Conservation (phyloP, 768 basidiomycete genomes). For the Hygrocybe punicea region DNA sequence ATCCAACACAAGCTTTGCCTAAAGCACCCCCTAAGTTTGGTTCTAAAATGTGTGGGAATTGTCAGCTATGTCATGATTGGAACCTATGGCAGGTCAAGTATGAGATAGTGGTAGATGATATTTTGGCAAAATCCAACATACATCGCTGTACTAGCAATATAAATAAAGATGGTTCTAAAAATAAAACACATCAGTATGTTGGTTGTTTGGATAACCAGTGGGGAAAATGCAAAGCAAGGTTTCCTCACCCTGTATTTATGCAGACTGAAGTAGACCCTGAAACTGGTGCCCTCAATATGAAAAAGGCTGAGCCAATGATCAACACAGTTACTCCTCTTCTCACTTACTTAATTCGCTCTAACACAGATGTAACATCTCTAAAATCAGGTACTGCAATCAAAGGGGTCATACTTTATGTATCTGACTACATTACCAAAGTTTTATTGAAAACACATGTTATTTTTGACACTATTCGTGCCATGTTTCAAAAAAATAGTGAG, state of each 20-base stretch:
- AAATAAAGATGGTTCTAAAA: slow-evolving; percentile 29
- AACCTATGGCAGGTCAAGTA: slow-evolving; percentile 14
- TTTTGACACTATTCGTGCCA: slow-evolving; percentile 25
- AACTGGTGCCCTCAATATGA: slow-evolving; percentile 24
- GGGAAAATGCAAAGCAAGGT: slow-evolving; percentile 30
- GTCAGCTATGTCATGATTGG: slow-evolving; percentile 22
- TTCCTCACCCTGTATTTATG: slow-evolving; percentile 26
- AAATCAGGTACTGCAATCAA: slow-evolving; percentile 7
- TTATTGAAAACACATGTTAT: slow-evolving; percentile 25
- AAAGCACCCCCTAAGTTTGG: slow-evolving; percentile 16
- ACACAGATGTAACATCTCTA: too few relatives aligned
- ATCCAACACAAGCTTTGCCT: slow-evolving; percentile 26
- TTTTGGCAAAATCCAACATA: slow-evolving; percentile 15
- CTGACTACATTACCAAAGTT: slow-evolving; percentile 30
- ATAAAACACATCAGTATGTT: slow-evolving; percentile 8
- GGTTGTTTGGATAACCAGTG: slow-evolving; percentile 28
- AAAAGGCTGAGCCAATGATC: slow-evolving; percentile 30
- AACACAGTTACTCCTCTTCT: too few relatives aligned
- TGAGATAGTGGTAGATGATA: slow-evolving; percentile 16
- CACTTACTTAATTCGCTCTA: too few relatives aligned
- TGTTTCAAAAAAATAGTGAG: slow-evolving; percentile 23
- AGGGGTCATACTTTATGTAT: slow-evolving; percentile 28
- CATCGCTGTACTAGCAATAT: slow-evolving; percentile 18
- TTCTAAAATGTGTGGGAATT: slow-evolving; percentile 28
- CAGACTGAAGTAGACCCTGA: slow-evolving; percentile 26